phyloP scores from a whole-genome alignment of 768 basidiomycete genomes.

The Hypholoma fasciculare region DNA sequence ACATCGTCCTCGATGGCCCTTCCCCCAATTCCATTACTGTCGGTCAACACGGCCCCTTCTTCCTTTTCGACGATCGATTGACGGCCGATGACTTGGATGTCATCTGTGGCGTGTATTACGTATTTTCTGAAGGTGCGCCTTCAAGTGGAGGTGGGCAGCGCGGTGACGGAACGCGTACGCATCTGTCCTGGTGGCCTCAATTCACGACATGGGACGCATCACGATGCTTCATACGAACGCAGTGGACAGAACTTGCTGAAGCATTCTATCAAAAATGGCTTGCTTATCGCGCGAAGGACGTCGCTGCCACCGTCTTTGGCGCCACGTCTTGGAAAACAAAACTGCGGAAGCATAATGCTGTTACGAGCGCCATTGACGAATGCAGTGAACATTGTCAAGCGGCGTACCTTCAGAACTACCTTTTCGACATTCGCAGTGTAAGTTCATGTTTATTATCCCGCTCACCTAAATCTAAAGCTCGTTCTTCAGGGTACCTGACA shows the following conservation, averaged over 20 bases:
- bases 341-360: not conserved
- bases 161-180: not conserved
- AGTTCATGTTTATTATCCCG: too few species aligned
- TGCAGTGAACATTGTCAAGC: not conserved
- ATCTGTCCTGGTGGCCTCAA: conserved; percentile 1
- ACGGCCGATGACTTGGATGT: not conserved
- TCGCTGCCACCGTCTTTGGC: not conserved
- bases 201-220: not conserved
- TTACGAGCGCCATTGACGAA: not conserved
- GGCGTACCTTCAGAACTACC: not conserved
- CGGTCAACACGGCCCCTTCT: not conserved
- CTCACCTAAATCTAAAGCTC: too few species aligned
- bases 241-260: not conserved
- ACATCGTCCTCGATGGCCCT: not conserved
- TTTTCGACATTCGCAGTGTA: too few species aligned
- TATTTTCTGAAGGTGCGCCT: not conserved
- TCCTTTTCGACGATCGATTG: not conserved
- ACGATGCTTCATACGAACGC: not conserved
- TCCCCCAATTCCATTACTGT: not conserved
- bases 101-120: conserved; percentile 4
- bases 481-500: too few species aligned
- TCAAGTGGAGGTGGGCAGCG: too few species aligned
- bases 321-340: not conserved
- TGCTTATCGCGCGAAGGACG: not conserved
- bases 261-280: not conserved